These are phyloP conservation scores for Solidago caesia DNA, from an alignment of 129 eudicot species.

Conservation along the genomic window DNA sequence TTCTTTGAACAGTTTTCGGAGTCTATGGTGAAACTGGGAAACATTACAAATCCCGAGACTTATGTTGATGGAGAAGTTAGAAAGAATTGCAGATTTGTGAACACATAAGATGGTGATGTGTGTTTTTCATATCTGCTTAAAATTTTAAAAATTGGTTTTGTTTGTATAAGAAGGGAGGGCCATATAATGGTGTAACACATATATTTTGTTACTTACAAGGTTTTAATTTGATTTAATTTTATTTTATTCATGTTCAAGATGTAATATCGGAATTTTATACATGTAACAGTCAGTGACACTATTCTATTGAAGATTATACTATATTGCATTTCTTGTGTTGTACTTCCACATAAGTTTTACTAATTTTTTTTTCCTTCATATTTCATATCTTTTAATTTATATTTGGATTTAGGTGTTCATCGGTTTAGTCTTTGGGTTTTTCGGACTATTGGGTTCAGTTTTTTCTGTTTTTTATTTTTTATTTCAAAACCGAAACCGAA, in stretches of 20 bases:
- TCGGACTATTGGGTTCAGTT: too few species aligned
- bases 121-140: constrained; percentile 5
- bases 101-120: constrained; percentile 42
- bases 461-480: too few species aligned
- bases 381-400: too few species aligned
- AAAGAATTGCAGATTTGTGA: constrained; percentile 85
- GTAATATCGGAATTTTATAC: constrained; percentile 20
- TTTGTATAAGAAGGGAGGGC: constrained; percentile 26
- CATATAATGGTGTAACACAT: constrained; percentile 17
- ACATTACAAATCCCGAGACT: constrained; percentile 73
- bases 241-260: constrained; percentile 29
- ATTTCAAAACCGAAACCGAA: too few species aligned
- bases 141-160: constrained; percentile 18
- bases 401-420: too few species aligned
- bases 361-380: too few species aligned
- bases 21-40: constrained; percentile 95
- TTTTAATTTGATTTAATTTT: constrained; percentile 17
- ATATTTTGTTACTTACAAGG: constrained; percentile 14
- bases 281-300: background rate
- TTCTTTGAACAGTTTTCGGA: constrained; percentile 85
- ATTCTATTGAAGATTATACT: background rate
- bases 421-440: too few species aligned
- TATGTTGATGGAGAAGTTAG: constrained; percentile 87
- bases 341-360: too few species aligned
- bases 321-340: too few species aligned